Percentiles rank a stretch among this genome's conserved stretches.
These are phyloP conservation scores for Pyricularia pennisetigena DNA, from an alignment of 2,329 filamentous ascomycete species.

Conservation along the genomic window DNA sequence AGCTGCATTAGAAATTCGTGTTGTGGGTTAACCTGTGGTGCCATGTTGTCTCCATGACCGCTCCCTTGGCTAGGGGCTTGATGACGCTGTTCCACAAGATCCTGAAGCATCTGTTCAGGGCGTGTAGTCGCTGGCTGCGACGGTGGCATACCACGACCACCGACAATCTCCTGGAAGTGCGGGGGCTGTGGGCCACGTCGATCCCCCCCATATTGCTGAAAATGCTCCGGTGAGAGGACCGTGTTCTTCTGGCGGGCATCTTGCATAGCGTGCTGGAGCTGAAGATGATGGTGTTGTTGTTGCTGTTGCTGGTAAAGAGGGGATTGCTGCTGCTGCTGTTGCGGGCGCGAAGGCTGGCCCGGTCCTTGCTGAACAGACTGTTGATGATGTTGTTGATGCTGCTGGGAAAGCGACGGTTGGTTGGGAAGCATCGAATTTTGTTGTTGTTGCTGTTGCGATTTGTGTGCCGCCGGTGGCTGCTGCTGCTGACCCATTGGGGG, in stretches of 20 bases:
- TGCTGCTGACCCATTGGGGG: neutral
- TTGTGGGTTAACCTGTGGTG: constrained; percentile 29
- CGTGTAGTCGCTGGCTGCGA: constrained; percentile 35
- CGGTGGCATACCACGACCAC: constrained; percentile 31
- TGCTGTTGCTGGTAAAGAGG: constrained; percentile 3
- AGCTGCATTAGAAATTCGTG: constrained; percentile 80
- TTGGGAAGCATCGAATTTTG: constrained; percentile 9
- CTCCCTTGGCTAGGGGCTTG: constrained; percentile 41
- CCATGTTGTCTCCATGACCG: constrained; percentile 26
- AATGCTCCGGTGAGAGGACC: constrained; percentile 37
- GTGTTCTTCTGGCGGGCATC: constrained; percentile 24
- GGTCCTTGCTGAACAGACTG: neutral
- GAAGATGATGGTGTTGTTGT: constrained; percentile 4
- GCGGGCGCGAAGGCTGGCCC: constrained; percentile 1
- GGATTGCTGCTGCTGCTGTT: constrained; percentile 1
- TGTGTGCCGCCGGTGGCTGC: constrained; percentile 4
- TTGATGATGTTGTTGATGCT: constrained; percentile 1
- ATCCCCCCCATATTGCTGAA: constrained; percentile 35
- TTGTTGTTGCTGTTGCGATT: constrained; percentile 8
- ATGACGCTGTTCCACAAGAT: constrained; percentile 50
- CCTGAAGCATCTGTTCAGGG: constrained; percentile 51
- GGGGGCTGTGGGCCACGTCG: constrained; percentile 25
- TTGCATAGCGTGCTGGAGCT: constrained; percentile 8
- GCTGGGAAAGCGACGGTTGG: neutral
- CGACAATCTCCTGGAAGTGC: constrained; percentile 40